Evolutionary conservation across 768 basidiomycete species (phyloP).

Genomic region (Kwoniella dendrophila): DNA sequence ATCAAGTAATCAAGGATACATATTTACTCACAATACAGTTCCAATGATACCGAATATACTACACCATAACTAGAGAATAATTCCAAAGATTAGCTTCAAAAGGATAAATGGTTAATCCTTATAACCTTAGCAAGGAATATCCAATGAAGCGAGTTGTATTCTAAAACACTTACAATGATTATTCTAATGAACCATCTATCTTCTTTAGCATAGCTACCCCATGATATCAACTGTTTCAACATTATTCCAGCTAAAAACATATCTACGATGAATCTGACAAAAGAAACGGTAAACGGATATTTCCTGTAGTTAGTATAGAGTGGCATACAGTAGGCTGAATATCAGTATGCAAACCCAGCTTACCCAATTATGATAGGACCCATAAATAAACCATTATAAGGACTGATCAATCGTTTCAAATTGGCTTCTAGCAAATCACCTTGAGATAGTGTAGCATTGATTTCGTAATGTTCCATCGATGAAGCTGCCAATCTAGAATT

Average conservation of each 20-base stretch:
- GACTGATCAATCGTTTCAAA: background rate
- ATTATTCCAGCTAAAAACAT: slow-evolving; percentile 1
- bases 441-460: background rate
- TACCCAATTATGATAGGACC: slow-evolving; percentile 9
- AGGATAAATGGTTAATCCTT: too few relatives aligned
- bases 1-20: background rate
- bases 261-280: slow-evolving; percentile 4
- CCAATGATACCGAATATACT: background rate
- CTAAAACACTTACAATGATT: background rate
- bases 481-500: background rate
- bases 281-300: background rate
- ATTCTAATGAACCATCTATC: slow-evolving; percentile 10
- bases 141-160: background rate
- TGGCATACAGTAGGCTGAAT: too few relatives aligned
- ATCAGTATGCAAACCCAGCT: background rate
- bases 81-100: too few relatives aligned
- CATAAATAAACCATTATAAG: slow-evolving; percentile 2
- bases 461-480: background rate
- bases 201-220: background rate
- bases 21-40: slow-evolving; percentile 1
- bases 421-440: background rate
- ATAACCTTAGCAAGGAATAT: background rate
- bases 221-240: background rate
- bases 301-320: background rate
- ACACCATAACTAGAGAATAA: slow-evolving; percentile 6